Conservation (phyloP, 1,284 basidiomycete species). For the Austroboletus novae-zelandiae region DNA sequence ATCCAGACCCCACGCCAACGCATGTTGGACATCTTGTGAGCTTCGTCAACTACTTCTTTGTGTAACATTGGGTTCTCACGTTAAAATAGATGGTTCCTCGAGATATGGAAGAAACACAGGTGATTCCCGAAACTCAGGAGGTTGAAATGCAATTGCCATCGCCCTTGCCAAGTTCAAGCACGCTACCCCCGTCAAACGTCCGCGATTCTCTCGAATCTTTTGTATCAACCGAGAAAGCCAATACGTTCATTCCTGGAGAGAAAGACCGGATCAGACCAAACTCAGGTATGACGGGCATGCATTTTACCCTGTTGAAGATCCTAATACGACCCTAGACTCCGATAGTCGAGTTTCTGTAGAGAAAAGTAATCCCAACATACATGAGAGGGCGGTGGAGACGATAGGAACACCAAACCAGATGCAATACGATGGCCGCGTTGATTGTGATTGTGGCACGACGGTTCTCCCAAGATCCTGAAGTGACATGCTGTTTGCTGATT, state of each 20-base stretch:
- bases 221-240: constrained; percentile 30
- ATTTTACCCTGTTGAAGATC: constrained; percentile 11
- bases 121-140: constrained; percentile 33
- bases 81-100: constrained; percentile 18
- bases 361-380: background rate
- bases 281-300: constrained; percentile 47
- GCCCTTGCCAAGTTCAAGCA: constrained; percentile 3
- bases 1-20: constrained; percentile 51
- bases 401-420: background rate
- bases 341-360: constrained; percentile 41
- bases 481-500: constrained; percentile 9
- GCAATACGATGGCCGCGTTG: constrained; percentile 23
- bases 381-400: background rate
- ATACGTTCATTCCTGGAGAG: constrained; percentile 40
- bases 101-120: constrained; percentile 46
- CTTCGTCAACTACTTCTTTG: background rate
- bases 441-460: constrained; percentile 65
- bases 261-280: constrained; percentile 24
- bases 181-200: constrained; percentile 41
- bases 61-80: background rate
- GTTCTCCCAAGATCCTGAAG: constrained; percentile 34
- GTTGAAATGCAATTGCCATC: constrained; percentile 27
- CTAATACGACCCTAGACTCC: constrained; percentile 34
- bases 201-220: constrained; percentile 17
- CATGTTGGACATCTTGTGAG: constrained; percentile 58